Evolutionary conservation across 2,329 filamentous ascomycete species (phyloP).

Genomic region (Fusarium agapanthi): DNA sequence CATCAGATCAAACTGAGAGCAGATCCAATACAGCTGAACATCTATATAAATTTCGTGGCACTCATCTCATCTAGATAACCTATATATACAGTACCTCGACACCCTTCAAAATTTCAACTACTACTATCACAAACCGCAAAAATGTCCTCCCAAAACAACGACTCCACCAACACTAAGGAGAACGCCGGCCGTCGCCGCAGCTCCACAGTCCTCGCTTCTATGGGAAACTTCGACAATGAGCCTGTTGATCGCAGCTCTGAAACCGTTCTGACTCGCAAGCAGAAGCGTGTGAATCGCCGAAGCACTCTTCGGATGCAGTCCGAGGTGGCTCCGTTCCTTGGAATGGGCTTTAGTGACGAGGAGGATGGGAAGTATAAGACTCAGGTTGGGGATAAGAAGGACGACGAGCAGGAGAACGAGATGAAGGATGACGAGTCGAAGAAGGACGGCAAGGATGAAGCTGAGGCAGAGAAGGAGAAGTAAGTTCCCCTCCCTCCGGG

Average conservation of each 20-base stretch:
- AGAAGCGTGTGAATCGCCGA: neutral
- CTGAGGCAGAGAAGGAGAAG: neutral
- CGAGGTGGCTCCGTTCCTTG: neutral
- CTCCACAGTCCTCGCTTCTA: neutral
- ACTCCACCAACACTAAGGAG: neutral
- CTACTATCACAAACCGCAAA: too few species aligned
- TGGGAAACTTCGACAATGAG: neutral
- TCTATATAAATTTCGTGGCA: neutral
- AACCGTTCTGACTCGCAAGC: fast-evolving
- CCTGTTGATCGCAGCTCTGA: neutral
- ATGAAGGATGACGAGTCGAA: neutral
- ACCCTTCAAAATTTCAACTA: neutral
- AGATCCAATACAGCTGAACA: neutral
- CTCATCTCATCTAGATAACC: neutral
- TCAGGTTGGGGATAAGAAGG: fast-evolving
- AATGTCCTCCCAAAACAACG: neutral
- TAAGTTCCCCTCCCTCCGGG: neutral
- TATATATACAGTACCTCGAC: neutral
- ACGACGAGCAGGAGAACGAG: neutral
- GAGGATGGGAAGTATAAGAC: neutral
- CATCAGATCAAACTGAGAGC: too few species aligned
- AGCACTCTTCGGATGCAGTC: neutral
- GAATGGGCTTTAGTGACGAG: neutral
- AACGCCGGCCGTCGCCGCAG: neutral
- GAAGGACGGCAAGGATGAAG: fast-evolving